Evolutionary conservation across 1,284 basidiomycete genomes (phyloP), one percentile per base, ranked within the genome.

Genomic region (Pholiota adiposa): DNA sequence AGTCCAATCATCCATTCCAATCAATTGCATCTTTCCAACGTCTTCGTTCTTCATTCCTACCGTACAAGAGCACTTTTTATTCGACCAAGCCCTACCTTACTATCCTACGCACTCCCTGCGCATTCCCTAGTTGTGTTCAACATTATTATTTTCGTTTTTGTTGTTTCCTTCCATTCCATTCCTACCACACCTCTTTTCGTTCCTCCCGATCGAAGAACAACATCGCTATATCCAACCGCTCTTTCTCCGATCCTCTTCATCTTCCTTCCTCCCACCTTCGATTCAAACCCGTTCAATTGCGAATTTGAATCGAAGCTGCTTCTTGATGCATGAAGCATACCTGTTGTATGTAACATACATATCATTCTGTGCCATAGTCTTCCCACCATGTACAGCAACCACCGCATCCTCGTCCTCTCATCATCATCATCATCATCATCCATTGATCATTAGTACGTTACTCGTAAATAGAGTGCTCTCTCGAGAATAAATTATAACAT

Each of bases 151-250:
- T n/a, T 11, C 29, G n/a, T 25, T 12, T 25, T 11, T 31, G n/a
- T 43, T 25, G n/a, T 34, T 31, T 9, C 19, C 41, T 16, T 54
- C n/a, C 29, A 31, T n/a, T n/a, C n/a, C n/a, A n/a, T n/a, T n/a
- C n/a, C n/a, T n/a, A n/a, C n/a, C n/a, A n/a, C n/a, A n/a, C n/a
- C n/a, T 40, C 41, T 21, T 14, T 31, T 44, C 43, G 21, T 46
- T 29, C 16, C 4, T 31, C 16, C n/a, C n/a, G n/a, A n/a, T 31
- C 18, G 23, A 50, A n/a, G 29, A 33, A 27, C 21, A 23, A 34
- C 49, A 51, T n/a, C 31, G 49, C 50, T 36, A 51, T 51, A 51
- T 51, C 36, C 50, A 34, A 16, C 50, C 29, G 16, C 19, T 38
- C 50, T 50, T 50, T 21, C 48, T 51, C 50, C 34, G 33, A 14